phyloP scores from a whole-genome alignment of 805 yeast species.

The Candida adriatica region DNA sequence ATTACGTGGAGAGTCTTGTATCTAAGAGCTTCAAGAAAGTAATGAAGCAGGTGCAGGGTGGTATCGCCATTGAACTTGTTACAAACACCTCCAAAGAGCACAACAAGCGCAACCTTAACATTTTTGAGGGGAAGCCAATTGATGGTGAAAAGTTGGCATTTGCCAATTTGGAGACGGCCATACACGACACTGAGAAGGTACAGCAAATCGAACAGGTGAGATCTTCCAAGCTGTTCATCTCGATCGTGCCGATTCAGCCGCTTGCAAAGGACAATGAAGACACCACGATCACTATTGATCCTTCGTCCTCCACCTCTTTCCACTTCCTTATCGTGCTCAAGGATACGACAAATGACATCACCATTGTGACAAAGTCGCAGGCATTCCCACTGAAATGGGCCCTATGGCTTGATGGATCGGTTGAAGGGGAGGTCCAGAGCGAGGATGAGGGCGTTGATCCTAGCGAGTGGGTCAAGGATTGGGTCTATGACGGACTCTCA shows the following conservation, averaged over 20 bases:
- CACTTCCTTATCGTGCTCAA: conserved; percentile 68
- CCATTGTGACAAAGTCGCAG: conserved; percentile 74
- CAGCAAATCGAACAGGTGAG: conserved; percentile 14
- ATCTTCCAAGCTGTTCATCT: conserved; percentile 58
- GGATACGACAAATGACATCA: conserved; percentile 73
- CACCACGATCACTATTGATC: conserved; percentile 31
- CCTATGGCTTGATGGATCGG: conserved; percentile 61
- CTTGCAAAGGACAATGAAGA: conserved; percentile 21
- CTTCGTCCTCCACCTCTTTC: conserved; percentile 44
- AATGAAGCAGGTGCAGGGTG: conserved; percentile 73
- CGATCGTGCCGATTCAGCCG: conserved; percentile 54
- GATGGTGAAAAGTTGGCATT: conserved; percentile 86
- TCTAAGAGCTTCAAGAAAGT: conserved; percentile 52
- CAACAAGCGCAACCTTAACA: conserved; percentile 42
- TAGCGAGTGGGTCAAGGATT: conserved; percentile 72
- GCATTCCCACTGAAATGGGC: conserved; percentile 90
- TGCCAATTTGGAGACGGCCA: conserved; percentile 80
- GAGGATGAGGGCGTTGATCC: conserved; percentile 58
- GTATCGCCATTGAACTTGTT: conserved; percentile 51
- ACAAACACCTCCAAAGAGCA: conserved; percentile 20
- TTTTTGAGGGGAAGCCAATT: conserved; percentile 67
- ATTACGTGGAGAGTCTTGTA: conserved; percentile 41
- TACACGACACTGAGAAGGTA: conserved; percentile 29
- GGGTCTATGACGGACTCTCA: conserved; percentile 75
- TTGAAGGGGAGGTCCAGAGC: conserved; percentile 18